These are phyloP conservation scores for Phalaenopsis aphrodite DNA, from an alignment of 106 monocot genomes.

Conservation along the genomic window DNA sequence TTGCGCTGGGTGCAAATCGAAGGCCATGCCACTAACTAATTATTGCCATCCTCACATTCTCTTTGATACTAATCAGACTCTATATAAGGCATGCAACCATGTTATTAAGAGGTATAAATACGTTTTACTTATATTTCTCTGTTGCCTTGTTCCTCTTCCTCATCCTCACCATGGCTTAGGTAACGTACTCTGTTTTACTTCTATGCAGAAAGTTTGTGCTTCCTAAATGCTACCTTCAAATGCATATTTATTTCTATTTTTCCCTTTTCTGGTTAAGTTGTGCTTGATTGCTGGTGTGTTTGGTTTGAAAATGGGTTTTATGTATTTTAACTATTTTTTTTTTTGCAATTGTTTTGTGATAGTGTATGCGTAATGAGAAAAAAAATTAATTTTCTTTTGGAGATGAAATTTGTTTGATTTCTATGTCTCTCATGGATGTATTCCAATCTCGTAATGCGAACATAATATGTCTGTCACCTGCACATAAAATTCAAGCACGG, in stretches of 20 bases:
- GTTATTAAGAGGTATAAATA: slow-evolving; percentile 40
- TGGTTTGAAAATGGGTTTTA: neutral
- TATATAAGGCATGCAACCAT: slow-evolving; percentile 45
- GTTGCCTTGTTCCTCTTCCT: neutral
- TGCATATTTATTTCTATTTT: neutral
- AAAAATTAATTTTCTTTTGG: neutral
- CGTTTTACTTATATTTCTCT: neutral
- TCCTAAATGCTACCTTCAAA: neutral
- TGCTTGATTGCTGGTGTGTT: neutral
- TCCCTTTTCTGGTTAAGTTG: neutral
- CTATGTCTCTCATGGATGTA: neutral
- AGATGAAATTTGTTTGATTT: neutral
- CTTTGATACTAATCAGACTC: slow-evolving; percentile 37
- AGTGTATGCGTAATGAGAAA: neutral
- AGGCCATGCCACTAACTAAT: slow-evolving; percentile 43
- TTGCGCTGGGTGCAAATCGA: slow-evolving; percentile 33
- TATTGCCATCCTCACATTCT: slow-evolving; percentile 55
- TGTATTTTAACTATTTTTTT: neutral
- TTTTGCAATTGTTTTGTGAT: neutral
- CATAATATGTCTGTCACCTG: neutral
- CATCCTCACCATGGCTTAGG: neutral
- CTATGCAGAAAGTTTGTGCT: neutral
- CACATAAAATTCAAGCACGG: neutral
- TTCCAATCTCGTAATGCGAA: neutral
- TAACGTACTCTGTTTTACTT: neutral